A percentile compares a stretch with the other conserved stretches of the same genome.
Evolutionary conservation across 2,329 filamentous ascomycete species (phyloP).

Genomic region (Zasmidium cellare): DNA sequence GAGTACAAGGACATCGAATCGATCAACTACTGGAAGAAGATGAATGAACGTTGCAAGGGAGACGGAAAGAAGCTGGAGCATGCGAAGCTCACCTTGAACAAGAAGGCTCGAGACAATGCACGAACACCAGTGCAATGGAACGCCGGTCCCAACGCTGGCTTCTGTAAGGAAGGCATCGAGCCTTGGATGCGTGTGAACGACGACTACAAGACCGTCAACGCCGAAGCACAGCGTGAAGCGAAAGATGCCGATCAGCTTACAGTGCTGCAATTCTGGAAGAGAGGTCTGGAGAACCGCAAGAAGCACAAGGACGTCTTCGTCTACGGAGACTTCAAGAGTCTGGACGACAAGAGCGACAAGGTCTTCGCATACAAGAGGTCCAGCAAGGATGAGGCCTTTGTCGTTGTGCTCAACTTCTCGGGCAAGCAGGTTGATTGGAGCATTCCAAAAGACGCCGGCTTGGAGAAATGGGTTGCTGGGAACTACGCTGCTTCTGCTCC

Average conservation of each 20-base stretch:
- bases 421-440: conserved; percentile 33
- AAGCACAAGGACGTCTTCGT: conserved; percentile 60
- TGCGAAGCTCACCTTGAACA: conserved; percentile 18
- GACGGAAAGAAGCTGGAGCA: conserved; percentile 20
- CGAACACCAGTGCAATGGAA: conserved; percentile 71
- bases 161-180: conserved; percentile 52
- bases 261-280: conserved; percentile 63
- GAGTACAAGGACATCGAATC: conserved; percentile 57
- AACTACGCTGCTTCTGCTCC: conserved; percentile 34
- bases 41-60: conserved; percentile 39
- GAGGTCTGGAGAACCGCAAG: conserved; percentile 56
- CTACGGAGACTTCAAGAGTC: conserved; percentile 58
- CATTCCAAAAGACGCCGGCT: conserved; percentile 33
- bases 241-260: conserved; percentile 38
- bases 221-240: conserved; percentile 50
- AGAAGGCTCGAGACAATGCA: conserved; percentile 45
- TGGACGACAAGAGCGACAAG: conserved; percentile 52
- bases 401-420: conserved; percentile 39
- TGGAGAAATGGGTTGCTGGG: conserved; percentile 37
- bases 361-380: conserved; percentile 54
- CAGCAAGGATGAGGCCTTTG: conserved; percentile 31
- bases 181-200: conserved; percentile 65
- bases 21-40: conserved; percentile 56
- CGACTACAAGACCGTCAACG: conserved; percentile 57
- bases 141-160: conserved; percentile 58